These are phyloP conservation scores for Rhynchospora breviuscula DNA, from an alignment of 176 grass and related monocot genomes.

Conservation along the genomic window DNA sequence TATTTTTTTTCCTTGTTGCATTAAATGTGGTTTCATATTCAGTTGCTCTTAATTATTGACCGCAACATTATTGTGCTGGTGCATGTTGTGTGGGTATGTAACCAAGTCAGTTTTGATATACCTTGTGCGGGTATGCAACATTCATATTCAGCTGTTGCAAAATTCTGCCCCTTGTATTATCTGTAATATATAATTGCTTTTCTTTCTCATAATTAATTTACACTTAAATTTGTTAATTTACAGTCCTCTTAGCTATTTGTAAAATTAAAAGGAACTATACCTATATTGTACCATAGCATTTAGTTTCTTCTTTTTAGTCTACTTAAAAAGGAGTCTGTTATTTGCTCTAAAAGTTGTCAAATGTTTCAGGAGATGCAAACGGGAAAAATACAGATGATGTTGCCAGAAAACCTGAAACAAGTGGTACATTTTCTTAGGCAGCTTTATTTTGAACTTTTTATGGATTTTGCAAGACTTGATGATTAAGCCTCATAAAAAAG, in stretches of 20 bases:
- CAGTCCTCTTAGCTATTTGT: background rate
- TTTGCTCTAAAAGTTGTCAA: background rate
- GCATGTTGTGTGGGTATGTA: background rate
- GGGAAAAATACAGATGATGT: background rate
- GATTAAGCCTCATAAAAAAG: too few relatives aligned
- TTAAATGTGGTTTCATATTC: background rate
- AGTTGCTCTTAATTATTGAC: background rate
- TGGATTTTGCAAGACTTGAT: background rate
- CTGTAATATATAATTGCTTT: background rate
- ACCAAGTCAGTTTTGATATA: background rate
- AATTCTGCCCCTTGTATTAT: background rate
- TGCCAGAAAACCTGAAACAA: background rate
- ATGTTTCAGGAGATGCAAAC: constrained; percentile 3
- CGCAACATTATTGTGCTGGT: background rate
- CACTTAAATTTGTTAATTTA: background rate
- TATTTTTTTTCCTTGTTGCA: background rate
- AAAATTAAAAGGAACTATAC: background rate
- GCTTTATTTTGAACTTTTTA: background rate
- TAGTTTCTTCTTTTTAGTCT: background rate
- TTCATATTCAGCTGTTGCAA: background rate
- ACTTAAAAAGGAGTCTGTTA: background rate
- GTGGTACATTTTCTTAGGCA: constrained; percentile 4
- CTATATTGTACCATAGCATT: background rate
- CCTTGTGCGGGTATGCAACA: too few relatives aligned
- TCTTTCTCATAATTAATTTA: background rate